Conservation (phyloP, 2,329 filamentous ascomycete genomes). For the Samsoniella hepiali region DNA sequence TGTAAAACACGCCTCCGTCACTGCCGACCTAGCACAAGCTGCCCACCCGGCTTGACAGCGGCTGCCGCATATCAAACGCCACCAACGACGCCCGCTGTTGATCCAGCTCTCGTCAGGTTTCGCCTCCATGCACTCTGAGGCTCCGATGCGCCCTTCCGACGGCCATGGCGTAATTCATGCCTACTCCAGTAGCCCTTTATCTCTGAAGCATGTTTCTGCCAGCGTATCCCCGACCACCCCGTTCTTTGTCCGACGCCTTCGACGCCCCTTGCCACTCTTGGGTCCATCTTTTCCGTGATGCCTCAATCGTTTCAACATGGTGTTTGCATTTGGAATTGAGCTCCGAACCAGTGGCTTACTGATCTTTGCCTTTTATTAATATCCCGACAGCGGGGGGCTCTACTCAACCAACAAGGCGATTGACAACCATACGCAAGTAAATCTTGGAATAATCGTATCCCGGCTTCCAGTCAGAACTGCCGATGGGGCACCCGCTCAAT, state of each 20-base stretch:
- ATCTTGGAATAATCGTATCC: background rate
- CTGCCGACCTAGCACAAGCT: background rate
- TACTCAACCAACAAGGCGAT: too few species aligned
- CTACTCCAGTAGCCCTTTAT: background rate
- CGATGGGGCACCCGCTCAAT: background rate
- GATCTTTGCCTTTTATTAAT: background rate
- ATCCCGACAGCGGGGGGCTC: too few species aligned
- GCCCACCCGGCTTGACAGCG: background rate
- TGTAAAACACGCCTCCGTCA: background rate
- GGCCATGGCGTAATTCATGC: background rate
- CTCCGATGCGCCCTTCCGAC: conserved; percentile 1
- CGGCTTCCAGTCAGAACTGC: background rate
- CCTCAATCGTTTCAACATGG: conserved; percentile 4
- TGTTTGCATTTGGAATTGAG: conserved; percentile 4
- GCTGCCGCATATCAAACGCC: conserved; percentile 11
- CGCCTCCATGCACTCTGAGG: background rate
- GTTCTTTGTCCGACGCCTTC: background rate
- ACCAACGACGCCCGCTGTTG: conserved; percentile 8
- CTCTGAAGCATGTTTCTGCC: background rate
- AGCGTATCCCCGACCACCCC: background rate
- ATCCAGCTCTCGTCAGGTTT: conserved; percentile 1
- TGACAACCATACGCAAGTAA: too few species aligned
- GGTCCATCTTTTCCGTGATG: background rate
- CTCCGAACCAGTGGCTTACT: background rate
- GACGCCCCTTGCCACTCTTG: background rate